These are phyloP conservation scores for Termitomyces sp. DNA, from an alignment of 768 basidiomycete genomes.

Conservation along the genomic window DNA sequence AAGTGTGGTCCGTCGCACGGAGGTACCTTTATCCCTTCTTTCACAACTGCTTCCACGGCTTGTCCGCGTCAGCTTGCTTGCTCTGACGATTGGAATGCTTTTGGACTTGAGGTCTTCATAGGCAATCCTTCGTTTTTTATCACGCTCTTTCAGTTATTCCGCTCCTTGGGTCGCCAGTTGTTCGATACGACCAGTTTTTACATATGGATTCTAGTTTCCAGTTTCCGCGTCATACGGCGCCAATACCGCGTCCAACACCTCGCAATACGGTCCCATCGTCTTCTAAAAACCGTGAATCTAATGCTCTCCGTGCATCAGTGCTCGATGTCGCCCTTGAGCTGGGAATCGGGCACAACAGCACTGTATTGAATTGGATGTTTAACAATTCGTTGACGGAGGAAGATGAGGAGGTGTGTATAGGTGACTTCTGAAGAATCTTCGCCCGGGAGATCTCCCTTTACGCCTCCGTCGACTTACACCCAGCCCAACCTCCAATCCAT, in stretches of 20 bases:
- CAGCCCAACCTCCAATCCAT: conserved; percentile 10
- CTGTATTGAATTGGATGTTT: conserved; percentile 71
- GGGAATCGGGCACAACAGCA: conserved; percentile 52
- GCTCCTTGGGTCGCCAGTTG: conserved; percentile 5
- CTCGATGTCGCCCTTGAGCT: conserved; percentile 69
- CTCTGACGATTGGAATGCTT: conserved; percentile 4
- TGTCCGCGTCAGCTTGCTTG: background rate
- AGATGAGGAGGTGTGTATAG: conserved; percentile 40
- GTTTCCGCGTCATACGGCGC: conserved; percentile 23
- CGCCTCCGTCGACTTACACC: conserved; percentile 13
- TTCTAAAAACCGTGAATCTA: conserved; percentile 42
- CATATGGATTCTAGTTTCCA: conserved; percentile 29
- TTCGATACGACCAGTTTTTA: conserved; percentile 1
- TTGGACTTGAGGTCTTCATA: background rate
- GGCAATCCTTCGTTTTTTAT: background rate
- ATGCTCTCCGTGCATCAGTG: conserved; percentile 63
- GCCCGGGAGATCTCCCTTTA: conserved; percentile 18
- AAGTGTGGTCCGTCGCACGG: background rate
- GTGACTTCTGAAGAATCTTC: conserved; percentile 29
- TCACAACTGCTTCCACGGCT: background rate
- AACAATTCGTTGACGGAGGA: conserved; percentile 54
- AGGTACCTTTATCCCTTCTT: background rate
- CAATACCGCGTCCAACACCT: conserved; percentile 19
- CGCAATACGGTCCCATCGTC: conserved; percentile 10
- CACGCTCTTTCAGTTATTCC: conserved; percentile 6